Conservation (phyloP, 306 rosid genomes). For the Malus sylvestris region DNA sequence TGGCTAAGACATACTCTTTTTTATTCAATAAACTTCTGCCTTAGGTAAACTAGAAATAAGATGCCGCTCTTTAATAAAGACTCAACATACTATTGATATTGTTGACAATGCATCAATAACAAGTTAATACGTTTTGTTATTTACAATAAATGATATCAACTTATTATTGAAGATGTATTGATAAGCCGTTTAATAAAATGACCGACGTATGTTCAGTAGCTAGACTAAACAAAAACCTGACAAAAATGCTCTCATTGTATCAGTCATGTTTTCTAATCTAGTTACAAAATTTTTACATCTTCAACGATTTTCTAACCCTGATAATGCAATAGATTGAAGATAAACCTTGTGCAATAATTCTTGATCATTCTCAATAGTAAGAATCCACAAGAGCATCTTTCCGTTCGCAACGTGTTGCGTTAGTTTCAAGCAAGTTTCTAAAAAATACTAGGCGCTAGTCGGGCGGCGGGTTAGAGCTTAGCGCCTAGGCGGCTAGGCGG, state of each 20-base stretch:
- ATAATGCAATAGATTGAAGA: not conserved
- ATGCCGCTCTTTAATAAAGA: too few species aligned
- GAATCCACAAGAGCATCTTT: not conserved
- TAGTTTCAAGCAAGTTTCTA: too few species aligned
- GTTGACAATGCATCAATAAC: not conserved
- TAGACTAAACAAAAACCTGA: not conserved
- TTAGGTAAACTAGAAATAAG: not conserved
- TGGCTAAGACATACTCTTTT: not conserved
- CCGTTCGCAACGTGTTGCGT: not conserved
- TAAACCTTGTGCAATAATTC: not conserved
- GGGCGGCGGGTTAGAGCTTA: too few species aligned
- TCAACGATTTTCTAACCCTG: too few species aligned
- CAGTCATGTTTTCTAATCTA: too few species aligned
- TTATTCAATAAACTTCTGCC: slow-evolving; percentile 14
- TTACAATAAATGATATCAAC: not conserved
- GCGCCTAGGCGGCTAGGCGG: too few species aligned
- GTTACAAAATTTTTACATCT: too few species aligned
- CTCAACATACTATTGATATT: too few species aligned
- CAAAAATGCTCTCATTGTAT: not conserved
- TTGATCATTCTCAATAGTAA: not conserved
- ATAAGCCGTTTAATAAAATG: not conserved
- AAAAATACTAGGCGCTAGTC: too few species aligned
- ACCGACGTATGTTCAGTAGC: too few species aligned
- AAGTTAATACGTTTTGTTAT: too few species aligned
- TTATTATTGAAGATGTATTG: too few species aligned